Evolutionary conservation across 768 basidiomycete genomes (phyloP).

Genomic region (Termitomyces bulborhizus): DNA sequence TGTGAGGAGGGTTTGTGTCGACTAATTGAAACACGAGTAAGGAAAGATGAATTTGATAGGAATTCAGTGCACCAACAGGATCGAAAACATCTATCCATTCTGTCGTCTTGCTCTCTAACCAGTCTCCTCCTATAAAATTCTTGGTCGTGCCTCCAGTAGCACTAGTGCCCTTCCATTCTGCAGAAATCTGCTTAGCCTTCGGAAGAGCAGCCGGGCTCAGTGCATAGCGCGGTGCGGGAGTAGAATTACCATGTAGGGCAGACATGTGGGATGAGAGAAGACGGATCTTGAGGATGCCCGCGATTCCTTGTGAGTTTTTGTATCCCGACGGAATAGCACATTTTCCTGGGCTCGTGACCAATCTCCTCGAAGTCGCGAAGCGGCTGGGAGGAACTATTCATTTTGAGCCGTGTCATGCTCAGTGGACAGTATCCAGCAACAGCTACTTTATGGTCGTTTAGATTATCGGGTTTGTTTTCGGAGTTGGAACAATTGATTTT

Average conservation of each 20-base stretch:
- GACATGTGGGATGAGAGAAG: conserved; percentile 14
- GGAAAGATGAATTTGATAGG: not conserved
- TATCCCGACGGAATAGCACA: too few species aligned
- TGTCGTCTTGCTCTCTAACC: conserved; percentile 70
- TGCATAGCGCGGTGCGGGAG: conserved; percentile 38
- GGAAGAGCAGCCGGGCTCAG: conserved; percentile 52
- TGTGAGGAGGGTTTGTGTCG: conserved; percentile 86
- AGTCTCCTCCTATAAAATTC: conserved; percentile 90
- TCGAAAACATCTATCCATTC: conserved; percentile 87
- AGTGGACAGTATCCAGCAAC: too few species aligned
- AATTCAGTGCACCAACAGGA: conserved; percentile 51
- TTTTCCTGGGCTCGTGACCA: too few species aligned
- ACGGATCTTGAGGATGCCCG: too few species aligned
- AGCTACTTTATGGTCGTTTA: too few species aligned
- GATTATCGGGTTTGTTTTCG: too few species aligned
- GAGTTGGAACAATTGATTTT: too few species aligned
- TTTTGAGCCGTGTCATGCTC: too few species aligned
- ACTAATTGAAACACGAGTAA: conserved; percentile 34
- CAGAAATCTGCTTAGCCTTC: conserved; percentile 64
- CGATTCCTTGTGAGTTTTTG: too few species aligned
- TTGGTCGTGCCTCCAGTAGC: conserved; percentile 83
- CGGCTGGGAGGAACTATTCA: too few species aligned
- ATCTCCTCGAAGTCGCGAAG: too few species aligned
- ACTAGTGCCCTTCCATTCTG: conserved; percentile 83
- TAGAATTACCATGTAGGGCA: conserved; percentile 33